Evolutionary conservation across 331 rosid genomes (phyloP).

Genomic region (Rosa hybrid): DNA sequence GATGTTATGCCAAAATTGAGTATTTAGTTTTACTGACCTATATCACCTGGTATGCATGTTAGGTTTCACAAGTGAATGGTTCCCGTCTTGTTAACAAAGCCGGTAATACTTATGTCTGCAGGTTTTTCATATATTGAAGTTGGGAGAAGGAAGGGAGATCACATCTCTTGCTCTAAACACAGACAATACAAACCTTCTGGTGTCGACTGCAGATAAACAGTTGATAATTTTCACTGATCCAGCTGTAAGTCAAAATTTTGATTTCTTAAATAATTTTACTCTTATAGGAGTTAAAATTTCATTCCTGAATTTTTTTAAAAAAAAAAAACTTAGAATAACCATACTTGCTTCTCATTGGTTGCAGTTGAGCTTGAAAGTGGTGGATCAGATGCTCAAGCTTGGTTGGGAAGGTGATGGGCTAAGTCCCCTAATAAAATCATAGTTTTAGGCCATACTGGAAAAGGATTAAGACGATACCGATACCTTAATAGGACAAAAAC

Average conservation of each 20-base stretch:
- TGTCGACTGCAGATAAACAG: conserved; percentile 81
- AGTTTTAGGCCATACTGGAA: conserved; percentile 44
- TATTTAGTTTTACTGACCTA: not conserved
- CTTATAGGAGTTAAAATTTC: not conserved
- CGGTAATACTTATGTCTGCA: conserved; percentile 32
- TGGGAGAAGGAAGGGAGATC: conserved; percentile 80
- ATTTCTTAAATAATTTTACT: not conserved
- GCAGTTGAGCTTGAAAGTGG: conserved; percentile 99
- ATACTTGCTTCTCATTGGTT: conserved; percentile 30
- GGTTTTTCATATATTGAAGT: conserved; percentile 73
- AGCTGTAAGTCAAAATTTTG: conserved; percentile 62
- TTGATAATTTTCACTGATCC: conserved; percentile 92
- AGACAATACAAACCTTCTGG: conserved; percentile 88
- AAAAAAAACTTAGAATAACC: not conserved
- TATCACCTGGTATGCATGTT: conserved; percentile 11
- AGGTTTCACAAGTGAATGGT: conserved; percentile 19
- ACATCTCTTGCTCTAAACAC: conserved; percentile 80
- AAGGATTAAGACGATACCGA: conserved; percentile 25
- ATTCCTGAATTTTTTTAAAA: not conserved
- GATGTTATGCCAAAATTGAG: not conserved
- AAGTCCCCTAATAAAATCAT: conserved; percentile 65
- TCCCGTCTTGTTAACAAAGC: conserved; percentile 21
- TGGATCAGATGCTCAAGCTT: conserved; percentile 95
- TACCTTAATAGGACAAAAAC: conserved; percentile 38
- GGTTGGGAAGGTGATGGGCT: conserved; percentile 97